These are phyloP conservation scores for Soucietia sequanensis DNA, from an alignment of 805 yeast species.

Conservation along the genomic window DNA sequence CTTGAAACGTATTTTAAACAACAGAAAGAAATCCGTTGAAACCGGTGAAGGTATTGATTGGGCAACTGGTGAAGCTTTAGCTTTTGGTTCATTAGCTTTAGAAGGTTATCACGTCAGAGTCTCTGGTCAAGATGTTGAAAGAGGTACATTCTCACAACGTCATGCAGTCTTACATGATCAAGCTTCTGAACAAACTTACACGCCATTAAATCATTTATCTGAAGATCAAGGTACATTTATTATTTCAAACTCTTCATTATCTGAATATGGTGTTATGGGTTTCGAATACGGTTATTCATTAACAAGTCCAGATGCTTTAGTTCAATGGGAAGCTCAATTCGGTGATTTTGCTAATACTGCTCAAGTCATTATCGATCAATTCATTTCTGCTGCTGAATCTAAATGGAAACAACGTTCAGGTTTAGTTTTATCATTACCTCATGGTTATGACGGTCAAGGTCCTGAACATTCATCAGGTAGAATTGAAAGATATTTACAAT, in stretches of 20 bases:
- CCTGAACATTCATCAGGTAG: slow-evolving; percentile 99
- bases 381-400: slow-evolving; percentile 93
- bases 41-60: slow-evolving; percentile 95
- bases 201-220: slow-evolving; percentile 79
- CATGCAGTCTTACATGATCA: slow-evolving; percentile 98
- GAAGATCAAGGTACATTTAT: slow-evolving; percentile 83
- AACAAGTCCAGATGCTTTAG: slow-evolving; percentile 95
- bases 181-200: slow-evolving; percentile 73
- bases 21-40: slow-evolving; percentile 83
- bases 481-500: slow-evolving; percentile 92
- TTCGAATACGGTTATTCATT: slow-evolving; percentile 98
- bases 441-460: slow-evolving; percentile 99
- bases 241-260: slow-evolving; percentile 90
- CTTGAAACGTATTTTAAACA: slow-evolving; percentile 87
- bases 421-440: slow-evolving; percentile 90
- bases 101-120: slow-evolving; percentile 98
- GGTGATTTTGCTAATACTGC: slow-evolving; percentile 99
- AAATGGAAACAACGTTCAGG: slow-evolving; percentile 99
- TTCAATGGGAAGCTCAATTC: slow-evolving; percentile 99
- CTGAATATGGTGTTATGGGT: slow-evolving; percentile 99
- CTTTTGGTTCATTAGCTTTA: slow-evolving; percentile 85
- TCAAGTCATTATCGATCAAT: slow-evolving; percentile 96
- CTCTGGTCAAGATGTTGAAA: slow-evolving; percentile 99
- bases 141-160: slow-evolving; percentile 99
- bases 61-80: slow-evolving; percentile 99